Evolutionary conservation across 768 basidiomycete genomes (phyloP).

Genomic region (Kockovaella imperatae): DNA sequence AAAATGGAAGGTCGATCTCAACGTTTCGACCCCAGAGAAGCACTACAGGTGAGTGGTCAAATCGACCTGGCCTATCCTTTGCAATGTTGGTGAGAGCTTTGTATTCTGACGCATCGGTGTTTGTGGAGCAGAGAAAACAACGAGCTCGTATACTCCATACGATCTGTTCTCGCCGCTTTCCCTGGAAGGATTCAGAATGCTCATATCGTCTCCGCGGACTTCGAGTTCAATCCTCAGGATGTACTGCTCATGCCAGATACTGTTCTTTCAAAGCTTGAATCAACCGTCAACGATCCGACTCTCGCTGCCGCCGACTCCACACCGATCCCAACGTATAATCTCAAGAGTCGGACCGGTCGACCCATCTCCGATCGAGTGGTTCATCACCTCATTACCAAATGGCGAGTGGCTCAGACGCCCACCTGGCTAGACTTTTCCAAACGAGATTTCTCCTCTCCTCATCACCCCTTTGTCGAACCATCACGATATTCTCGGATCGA

Average conservation of each 20-base stretch:
- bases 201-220: constrained; percentile 36
- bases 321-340: too few species aligned
- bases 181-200: constrained; percentile 30
- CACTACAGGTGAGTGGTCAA: constrained; percentile 33
- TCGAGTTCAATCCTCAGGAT: constrained; percentile 23
- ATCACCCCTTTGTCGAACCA: constrained; percentile 23
- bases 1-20: constrained; percentile 11
- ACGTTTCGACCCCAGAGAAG: constrained; percentile 35
- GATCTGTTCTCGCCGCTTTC: constrained; percentile 34
- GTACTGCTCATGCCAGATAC: constrained; percentile 16
- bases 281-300: too few species aligned
- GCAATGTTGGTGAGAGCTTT: neutral
- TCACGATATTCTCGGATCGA: constrained; percentile 6
- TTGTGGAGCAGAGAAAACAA: constrained; percentile 35
- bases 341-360: constrained; percentile 2
- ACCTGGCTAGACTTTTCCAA: constrained; percentile 36
- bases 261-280: constrained; percentile 19
- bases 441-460: constrained; percentile 24
- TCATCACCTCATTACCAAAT: constrained; percentile 17
- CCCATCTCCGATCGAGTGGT: constrained; percentile 15
- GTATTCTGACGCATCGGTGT: neutral
- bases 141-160: constrained; percentile 39
- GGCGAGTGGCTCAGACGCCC: constrained; percentile 37
- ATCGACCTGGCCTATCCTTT: neutral
- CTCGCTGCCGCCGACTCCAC: too few species aligned